Conservation (phyloP, 108 stramenopile species). For the Chaetoceros tenuissimus region DNA sequence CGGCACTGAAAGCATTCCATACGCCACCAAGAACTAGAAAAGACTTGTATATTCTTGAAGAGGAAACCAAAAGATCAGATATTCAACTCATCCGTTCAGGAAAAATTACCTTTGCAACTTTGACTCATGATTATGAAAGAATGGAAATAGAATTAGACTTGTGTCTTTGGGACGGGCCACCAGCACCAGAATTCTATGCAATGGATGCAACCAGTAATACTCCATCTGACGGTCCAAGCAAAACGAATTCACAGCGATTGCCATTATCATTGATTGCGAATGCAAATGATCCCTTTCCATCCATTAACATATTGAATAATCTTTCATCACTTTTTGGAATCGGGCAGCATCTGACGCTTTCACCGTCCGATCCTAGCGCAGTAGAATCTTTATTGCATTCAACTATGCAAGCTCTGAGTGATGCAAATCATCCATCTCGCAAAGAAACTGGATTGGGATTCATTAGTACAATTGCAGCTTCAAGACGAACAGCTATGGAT, state of each 20-base stretch:
- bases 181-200: neutral
- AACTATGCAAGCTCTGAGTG: conserved; percentile 1
- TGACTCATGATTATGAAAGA: neutral
- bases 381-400: neutral
- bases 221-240: too few species aligned
- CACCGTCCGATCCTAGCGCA: conserved; percentile 23
- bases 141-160: neutral
- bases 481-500: conserved; percentile 13
- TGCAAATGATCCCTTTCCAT: conserved; percentile 8
- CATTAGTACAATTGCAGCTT: conserved; percentile 4
- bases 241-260: neutral
- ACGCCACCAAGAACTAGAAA: neutral
- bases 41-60: neutral
- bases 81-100: neutral
- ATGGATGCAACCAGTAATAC: neutral
- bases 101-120: neutral
- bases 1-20: neutral
- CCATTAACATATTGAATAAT: conserved; percentile 31
- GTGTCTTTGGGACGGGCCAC: conserved; percentile 1
- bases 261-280: conserved; percentile 2
- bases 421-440: neutral
- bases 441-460: conserved; percentile 4
- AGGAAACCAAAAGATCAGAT: neutral
- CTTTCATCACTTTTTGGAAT: conserved; percentile 71
- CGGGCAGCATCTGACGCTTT: conserved; percentile 78